Base-by-base conservation (phyloP, 2,329 filamentous ascomycete genomes). In the Tolypocladium tundrense region DNA sequence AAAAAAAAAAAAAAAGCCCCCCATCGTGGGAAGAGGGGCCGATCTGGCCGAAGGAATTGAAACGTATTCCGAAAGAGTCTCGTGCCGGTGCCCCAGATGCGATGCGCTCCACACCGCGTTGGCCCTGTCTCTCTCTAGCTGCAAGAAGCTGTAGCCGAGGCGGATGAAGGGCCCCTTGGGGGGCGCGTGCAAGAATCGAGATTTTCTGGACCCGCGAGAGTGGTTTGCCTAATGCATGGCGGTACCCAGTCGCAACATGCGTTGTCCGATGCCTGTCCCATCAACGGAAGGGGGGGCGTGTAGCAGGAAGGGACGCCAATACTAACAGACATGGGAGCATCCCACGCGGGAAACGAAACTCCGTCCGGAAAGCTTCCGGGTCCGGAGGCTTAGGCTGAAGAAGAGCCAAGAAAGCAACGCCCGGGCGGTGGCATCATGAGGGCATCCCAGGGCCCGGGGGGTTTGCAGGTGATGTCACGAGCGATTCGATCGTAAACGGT, bases 161-260 rank as follows among this genome's bases (percentile, higher is more conserved):
- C 27, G 45, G 45, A 50, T 13, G 27, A 50, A 48, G 45, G 45
- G 9, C 45, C 52, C 52, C 21, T 13, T 54, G 27, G 37, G 52
- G 52, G 24, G 37, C 37, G 52, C 37, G 35, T 27, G 37, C 37
- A 41, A 39, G 37, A 53, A 41, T 41, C 52, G 52, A 54, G 52
- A 54, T 54, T 54, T 54, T 19, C 31, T 31, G n/a, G 52, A 54
- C 52, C 52, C 52, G 52, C 52, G 52, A 42, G 37, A 54, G n/a
- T 54, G 52, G 52, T 39, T 54, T 39, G 52, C 52, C 52, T 54
- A 54, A 54, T 54, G 52, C 52, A 54, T 27, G 45, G 45, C 45
- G 45, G 27, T 33, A n/a, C 14, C 45, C 45, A 50, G 13, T 50
- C 45, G 45, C 45, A 33, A 50, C 24, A 50, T n/a, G 45, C 45